Conservation (phyloP, 306 rosid species). For the Rosa persica region DNA sequence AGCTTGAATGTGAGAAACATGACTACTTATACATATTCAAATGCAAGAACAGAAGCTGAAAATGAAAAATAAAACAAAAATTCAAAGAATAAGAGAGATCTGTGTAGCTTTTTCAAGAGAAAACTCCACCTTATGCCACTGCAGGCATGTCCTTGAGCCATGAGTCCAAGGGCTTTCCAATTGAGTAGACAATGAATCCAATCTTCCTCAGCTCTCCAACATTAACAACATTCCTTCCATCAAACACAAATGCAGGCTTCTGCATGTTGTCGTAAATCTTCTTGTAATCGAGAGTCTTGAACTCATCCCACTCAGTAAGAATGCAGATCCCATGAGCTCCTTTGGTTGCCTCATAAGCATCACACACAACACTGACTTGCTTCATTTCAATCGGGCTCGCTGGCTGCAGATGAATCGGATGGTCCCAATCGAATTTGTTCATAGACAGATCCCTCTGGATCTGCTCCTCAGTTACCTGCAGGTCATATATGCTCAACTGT, state of each 20-base stretch:
- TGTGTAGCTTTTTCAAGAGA: not conserved
- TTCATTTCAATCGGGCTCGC: slow-evolving; percentile 35
- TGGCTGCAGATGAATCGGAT: slow-evolving; percentile 54
- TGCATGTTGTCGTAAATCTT: slow-evolving; percentile 60
- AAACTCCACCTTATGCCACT: slow-evolving; percentile 5
- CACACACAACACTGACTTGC: slow-evolving; percentile 50
- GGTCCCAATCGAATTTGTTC: slow-evolving; percentile 59
- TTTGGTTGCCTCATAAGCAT: slow-evolving; percentile 63
- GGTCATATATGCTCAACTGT: slow-evolving; percentile 64
- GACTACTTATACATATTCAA: not conserved
- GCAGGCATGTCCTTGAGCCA: slow-evolving; percentile 60
- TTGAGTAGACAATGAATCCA: slow-evolving; percentile 74
- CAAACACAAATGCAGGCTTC: slow-evolving; percentile 83
- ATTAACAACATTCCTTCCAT: slow-evolving; percentile 70
- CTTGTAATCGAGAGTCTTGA: slow-evolving; percentile 66
- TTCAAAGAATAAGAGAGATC: not conserved
- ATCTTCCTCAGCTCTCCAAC: slow-evolving; percentile 60
- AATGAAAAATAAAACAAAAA: not conserved
- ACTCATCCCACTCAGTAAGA: slow-evolving; percentile 89
- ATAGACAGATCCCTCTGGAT: slow-evolving; percentile 56
- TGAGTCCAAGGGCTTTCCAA: slow-evolving; percentile 70
- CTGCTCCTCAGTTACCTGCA: slow-evolving; percentile 59
- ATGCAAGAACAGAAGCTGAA: slow-evolving; percentile 1
- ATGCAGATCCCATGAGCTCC: slow-evolving; percentile 83
- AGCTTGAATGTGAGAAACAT: not conserved